Evolutionary conservation across 495 filamentous ascomycete genomes (phyloP), one percentile per base, ranked within the genome.

Genomic region (Halenospora varia): DNA sequence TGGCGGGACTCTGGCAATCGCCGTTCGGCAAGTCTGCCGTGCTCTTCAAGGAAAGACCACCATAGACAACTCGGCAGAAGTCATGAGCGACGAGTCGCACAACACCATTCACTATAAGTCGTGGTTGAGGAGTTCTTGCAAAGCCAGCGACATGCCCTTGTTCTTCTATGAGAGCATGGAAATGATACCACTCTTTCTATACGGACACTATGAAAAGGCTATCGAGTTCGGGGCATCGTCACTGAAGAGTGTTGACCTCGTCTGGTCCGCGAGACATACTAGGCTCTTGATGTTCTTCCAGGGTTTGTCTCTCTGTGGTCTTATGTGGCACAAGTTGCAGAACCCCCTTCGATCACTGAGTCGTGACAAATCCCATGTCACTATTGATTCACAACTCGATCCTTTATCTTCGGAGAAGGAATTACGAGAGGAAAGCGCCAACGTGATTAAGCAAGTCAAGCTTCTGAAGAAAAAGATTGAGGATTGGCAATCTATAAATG

Each of bases 21-120:
- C 83, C 19, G 77, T 88, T 13, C 74, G 85, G 61, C 90, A 96
- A 72, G 84, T 86, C 53, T 82, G 82, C 47, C 80, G 89, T 15
- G 89, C 92, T 17, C 70, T 96, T 25, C 89, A 93, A 73, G 92
- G 92, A 39, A 96, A 92, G 69, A 96, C 92, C 0, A 73, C 77
- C n/a, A 76, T 71, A 19, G 68, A 71, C 1, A 71, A 72, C 10
- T 69, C 88, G 2, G 68, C 80, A 0, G 75, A 77, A 23, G 75
- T 93, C 23, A 78, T 96, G 75, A 83, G 77, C 42, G 91, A 96
- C 63, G 82, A 84, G 4, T 72, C 85, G 10, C 90, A 95, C 66
- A 76, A 81, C 56, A 77, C 84, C 3, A 49, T 56, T 15, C 68
- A 81, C 2, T 96, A 91, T 71, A 81, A 91, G 64, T 71, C 70